Percentiles rank a stretch among this genome's conserved stretches.
phyloP scores from a whole-genome alignment of 2,329 filamentous ascomycete genomes.

The Alternaria sp. region DNA sequence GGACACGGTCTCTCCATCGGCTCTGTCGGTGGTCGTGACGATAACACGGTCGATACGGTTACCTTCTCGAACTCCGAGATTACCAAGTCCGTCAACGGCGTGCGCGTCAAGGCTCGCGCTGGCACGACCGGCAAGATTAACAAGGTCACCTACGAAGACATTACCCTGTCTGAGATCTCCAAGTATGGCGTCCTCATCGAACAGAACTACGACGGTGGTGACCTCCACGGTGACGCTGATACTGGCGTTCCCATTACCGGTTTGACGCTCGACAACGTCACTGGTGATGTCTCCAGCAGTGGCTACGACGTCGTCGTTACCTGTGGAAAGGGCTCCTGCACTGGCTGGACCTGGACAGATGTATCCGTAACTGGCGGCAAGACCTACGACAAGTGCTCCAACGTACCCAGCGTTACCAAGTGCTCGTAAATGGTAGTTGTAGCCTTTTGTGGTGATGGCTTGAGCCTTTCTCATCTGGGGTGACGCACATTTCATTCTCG shows the following conservation, averaged over 20 bases:
- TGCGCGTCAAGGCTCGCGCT: conserved; percentile 63
- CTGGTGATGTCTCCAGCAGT: conserved; percentile 37
- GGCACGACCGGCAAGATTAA: conserved; percentile 59
- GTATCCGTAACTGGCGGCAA: conserved; percentile 51
- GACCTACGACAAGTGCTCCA: conserved; percentile 40
- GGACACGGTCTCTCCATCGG: conserved; percentile 66
- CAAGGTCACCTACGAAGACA: conserved; percentile 55
- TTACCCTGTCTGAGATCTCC: conserved; percentile 52
- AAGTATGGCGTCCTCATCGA: conserved; percentile 56
- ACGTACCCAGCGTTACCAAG: conserved; percentile 39
- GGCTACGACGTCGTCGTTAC: conserved; percentile 60
- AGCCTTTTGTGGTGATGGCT: neutral
- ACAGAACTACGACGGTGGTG: conserved; percentile 59
- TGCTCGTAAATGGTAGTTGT: conserved; percentile 13
- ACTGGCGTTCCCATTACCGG: conserved; percentile 55
- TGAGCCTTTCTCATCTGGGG: neutral
- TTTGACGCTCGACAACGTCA: conserved; percentile 50
- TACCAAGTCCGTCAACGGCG: conserved; percentile 60
- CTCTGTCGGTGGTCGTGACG: conserved; percentile 60
- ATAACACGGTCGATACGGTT: conserved; percentile 62
- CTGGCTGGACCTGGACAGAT: conserved; percentile 61
- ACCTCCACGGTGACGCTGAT: conserved; percentile 52
- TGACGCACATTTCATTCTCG: neutral
- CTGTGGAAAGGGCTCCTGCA: conserved; percentile 58
- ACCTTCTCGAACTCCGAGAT: conserved; percentile 58